phyloP scores from a whole-genome alignment of 1,139 yeast genomes.

The Taphrina communis region DNA sequence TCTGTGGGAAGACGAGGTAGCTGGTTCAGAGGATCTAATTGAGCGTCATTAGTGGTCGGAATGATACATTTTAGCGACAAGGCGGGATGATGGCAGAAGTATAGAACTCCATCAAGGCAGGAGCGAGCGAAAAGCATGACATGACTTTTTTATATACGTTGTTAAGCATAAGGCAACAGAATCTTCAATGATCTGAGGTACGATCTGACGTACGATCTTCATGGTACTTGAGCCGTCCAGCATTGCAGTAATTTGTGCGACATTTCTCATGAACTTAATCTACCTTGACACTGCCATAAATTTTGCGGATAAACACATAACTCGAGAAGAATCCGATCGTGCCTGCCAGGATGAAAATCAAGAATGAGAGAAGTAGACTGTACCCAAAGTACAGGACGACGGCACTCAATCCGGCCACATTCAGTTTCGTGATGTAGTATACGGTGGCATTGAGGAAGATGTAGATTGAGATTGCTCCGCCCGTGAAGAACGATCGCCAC shows the following conservation, averaged over 20 bases:
- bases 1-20: constrained; percentile 3
- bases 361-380: constrained; percentile 69
- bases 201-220: too few species aligned
- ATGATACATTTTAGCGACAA: neutral
- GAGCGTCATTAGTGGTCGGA: neutral
- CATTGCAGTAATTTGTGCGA: too few species aligned
- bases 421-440: constrained; percentile 57
- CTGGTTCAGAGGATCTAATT: constrained; percentile 22
- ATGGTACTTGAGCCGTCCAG: too few species aligned
- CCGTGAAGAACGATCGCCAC: constrained; percentile 86
- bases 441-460: constrained; percentile 82
- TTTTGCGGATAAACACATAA: constrained; percentile 71
- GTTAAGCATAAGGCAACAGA: neutral
- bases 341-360: constrained; percentile 84
- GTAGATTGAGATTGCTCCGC: constrained; percentile 88
- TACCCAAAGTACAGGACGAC: constrained; percentile 85
- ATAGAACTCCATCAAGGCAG: too few species aligned
- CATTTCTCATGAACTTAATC: neutral
- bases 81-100: neutral
- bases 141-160: neutral
- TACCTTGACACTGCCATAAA: constrained; percentile 23
- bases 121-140: too few species aligned
- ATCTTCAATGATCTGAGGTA: neutral
- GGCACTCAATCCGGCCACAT: constrained; percentile 78
- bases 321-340: constrained; percentile 81